These are phyloP conservation scores for thale cress (Arabidopsis thaliana) DNA, from an alignment of 345 rosid species.

Conservation along the genomic window TAIR10.1 NC_003075.7:9569001-9569500, in stretches of 20 bases:
- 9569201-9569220: slow-evolving; percentile 66
- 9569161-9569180: slow-evolving; percentile 65
- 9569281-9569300: background rate
- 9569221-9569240: slow-evolving; percentile 39
- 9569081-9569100: slow-evolving; percentile 41
- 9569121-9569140: slow-evolving; percentile 54
- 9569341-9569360: slow-evolving; percentile 63
- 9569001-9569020: slow-evolving; percentile 63
- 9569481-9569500: slow-evolving; percentile 43
- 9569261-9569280: slow-evolving; percentile 18
- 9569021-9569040: slow-evolving; percentile 34
- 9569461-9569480: background rate
- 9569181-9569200: slow-evolving; percentile 84
- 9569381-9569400: slow-evolving; percentile 97
- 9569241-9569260: slow-evolving; percentile 4
- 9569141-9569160: slow-evolving; percentile 78
- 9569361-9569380: slow-evolving; percentile 78
- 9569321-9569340: slow-evolving; percentile 47
- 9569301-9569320: background rate
- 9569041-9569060: slow-evolving; percentile 39
- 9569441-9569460: background rate
- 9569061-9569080: slow-evolving; percentile 57
- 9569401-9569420: slow-evolving; percentile 35
- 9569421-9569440: background rate
- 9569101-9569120: slow-evolving; percentile 45